Evolutionary conservation across 441 rosid species (phyloP).

Genomic region (Pelargonium cotyledonis): DNA sequence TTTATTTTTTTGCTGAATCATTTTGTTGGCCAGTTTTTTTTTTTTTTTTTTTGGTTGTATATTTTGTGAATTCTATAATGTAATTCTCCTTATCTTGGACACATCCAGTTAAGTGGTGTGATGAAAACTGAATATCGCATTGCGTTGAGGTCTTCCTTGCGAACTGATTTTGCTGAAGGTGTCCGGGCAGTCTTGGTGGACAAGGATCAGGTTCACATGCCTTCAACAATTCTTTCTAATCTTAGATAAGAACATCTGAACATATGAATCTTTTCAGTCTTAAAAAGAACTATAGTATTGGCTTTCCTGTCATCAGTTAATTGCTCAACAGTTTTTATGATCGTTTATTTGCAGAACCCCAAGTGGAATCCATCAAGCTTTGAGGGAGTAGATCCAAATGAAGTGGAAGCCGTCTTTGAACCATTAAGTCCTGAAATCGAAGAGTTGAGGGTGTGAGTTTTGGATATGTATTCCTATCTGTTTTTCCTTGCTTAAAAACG

Average conservation of each 20-base stretch:
- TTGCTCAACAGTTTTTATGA: background rate
- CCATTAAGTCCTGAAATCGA: conserved; percentile 45
- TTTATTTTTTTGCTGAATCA: too few species aligned
- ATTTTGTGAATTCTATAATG: background rate
- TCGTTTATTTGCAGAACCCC: conserved; percentile 59
- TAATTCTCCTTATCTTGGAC: conserved; percentile 13
- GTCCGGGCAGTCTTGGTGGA: conserved; percentile 91
- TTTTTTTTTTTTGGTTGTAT: background rate
- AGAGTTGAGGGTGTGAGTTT: conserved; percentile 48
- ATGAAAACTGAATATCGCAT: conserved; percentile 85
- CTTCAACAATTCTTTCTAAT: background rate
- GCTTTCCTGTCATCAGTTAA: background rate
- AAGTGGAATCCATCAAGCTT: conserved; percentile 73
- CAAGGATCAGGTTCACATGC: conserved; percentile 73
- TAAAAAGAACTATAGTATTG: background rate
- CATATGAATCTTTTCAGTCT: background rate
- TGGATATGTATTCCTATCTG: background rate
- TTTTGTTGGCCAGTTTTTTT: background rate
- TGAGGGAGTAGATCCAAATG: conserved; percentile 51
- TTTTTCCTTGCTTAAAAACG: background rate
- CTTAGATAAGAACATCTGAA: background rate
- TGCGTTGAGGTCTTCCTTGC: conserved; percentile 63
- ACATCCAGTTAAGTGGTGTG: conserved; percentile 56
- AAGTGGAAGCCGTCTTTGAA: conserved; percentile 66
- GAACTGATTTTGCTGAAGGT: conserved; percentile 82